Conservation (phyloP, 768 basidiomycete species). For the Lactarius psammicola region DNA sequence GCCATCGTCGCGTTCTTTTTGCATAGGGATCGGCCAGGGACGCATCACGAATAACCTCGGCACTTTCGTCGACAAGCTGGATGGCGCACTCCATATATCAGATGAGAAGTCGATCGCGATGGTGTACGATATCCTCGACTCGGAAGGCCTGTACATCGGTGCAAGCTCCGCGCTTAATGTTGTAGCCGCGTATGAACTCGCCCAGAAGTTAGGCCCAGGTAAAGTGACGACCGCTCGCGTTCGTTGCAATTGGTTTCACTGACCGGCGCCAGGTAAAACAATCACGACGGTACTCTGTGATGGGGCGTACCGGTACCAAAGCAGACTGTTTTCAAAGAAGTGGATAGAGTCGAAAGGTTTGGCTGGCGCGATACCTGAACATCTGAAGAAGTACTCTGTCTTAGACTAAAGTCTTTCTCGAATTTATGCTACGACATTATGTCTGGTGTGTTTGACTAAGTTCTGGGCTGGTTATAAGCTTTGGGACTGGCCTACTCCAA, state of each 20-base stretch:
- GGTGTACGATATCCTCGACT: conserved; percentile 89
- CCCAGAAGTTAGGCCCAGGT: conserved; percentile 82
- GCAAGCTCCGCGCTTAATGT: conserved; percentile 94
- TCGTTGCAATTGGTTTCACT: neutral
- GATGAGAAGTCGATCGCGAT: conserved; percentile 90
- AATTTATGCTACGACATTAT: neutral
- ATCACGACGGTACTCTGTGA: conserved; percentile 91
- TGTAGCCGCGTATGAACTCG: conserved; percentile 88
- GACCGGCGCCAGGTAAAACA: conserved; percentile 56
- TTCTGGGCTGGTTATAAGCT: neutral
- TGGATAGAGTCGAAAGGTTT: conserved; percentile 87
- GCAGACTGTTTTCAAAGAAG: conserved; percentile 87
- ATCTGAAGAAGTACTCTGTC: conserved; percentile 87
- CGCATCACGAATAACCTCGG: conserved; percentile 89
- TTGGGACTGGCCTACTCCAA: neutral
- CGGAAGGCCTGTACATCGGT: conserved; percentile 92
- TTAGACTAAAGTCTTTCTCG: conserved; percentile 48
- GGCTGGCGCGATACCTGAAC: conserved; percentile 71
- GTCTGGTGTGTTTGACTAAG: neutral
- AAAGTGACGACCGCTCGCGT: conserved; percentile 18
- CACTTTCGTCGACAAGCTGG: conserved; percentile 73
- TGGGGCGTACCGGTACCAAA: conserved; percentile 97
- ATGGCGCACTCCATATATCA: conserved; percentile 81
- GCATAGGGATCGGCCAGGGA: conserved; percentile 91
- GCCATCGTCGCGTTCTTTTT: neutral